phyloP scores from a whole-genome alignment of 2,329 filamentous ascomycete genomes.

The Didymella arachidicola region DNA sequence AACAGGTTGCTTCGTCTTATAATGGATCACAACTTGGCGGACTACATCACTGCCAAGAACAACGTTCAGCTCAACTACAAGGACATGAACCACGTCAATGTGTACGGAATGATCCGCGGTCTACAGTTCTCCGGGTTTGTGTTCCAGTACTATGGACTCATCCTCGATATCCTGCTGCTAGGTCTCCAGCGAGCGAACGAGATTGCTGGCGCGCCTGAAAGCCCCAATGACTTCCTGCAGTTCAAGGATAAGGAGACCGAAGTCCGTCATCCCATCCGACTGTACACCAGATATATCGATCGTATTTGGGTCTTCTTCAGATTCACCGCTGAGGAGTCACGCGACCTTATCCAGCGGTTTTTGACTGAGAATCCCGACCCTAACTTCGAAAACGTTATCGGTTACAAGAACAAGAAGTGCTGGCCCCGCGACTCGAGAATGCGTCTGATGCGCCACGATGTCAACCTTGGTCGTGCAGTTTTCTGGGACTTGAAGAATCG shows the following conservation, averaged over 20 bases:
- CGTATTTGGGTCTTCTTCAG: constrained; percentile 98
- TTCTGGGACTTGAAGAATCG: constrained; percentile 99
- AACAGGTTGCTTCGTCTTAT: constrained; percentile 93
- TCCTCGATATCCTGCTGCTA: constrained; percentile 89
- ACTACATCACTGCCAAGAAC: constrained; percentile 99
- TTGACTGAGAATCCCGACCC: constrained; percentile 97
- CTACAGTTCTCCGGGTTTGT: constrained; percentile 98
- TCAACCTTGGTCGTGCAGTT: constrained; percentile 94
- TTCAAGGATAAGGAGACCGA: constrained; percentile 94
- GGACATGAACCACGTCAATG: constrained; percentile 99
- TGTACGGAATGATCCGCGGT: constrained; percentile 97
- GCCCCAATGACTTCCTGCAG: constrained; percentile 96
- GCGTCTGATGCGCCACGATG: constrained; percentile 98
- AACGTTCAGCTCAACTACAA: constrained; percentile 99
- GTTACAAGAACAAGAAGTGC: constrained; percentile 99
- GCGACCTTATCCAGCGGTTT: constrained; percentile 96
- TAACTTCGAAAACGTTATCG: constrained; percentile 99
- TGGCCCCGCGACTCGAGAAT: constrained; percentile 98
- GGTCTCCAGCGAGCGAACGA: constrained; percentile 97
- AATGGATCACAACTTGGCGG: constrained; percentile 99
- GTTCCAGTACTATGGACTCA: constrained; percentile 97
- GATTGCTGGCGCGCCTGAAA: constrained; percentile 91
- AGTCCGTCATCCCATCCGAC: constrained; percentile 88
- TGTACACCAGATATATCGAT: constrained; percentile 98
- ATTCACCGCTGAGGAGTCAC: constrained; percentile 91